phyloP scores from a whole-genome alignment of 2,329 filamentous ascomycete genomes.

The Cadophora luteo-olivacea region DNA sequence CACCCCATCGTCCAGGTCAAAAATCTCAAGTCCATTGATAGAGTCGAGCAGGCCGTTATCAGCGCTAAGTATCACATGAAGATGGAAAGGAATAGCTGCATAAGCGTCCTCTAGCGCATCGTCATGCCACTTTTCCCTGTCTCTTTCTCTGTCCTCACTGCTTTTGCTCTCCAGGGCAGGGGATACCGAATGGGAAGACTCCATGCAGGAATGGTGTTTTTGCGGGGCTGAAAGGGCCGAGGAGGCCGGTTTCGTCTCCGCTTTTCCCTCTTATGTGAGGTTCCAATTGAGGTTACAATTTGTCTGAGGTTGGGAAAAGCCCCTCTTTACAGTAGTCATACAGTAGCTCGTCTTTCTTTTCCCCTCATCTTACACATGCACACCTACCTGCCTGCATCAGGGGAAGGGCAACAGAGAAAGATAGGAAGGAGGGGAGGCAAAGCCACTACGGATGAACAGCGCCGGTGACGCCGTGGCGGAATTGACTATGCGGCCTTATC shows the following conservation, averaged over 20 bases:
- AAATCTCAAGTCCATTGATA: neutral
- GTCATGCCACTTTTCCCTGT: neutral
- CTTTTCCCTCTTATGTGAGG: neutral
- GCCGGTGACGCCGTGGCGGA: slow-evolving; percentile 13
- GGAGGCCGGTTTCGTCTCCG: neutral
- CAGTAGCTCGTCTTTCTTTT: too few relatives aligned
- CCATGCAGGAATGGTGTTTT: neutral
- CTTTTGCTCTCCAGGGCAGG: neutral
- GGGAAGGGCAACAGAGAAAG: neutral
- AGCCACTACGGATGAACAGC: neutral
- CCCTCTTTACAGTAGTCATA: neutral
- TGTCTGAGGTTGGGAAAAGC: neutral
- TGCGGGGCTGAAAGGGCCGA: slow-evolving; percentile 14
- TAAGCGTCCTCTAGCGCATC: slow-evolving; percentile 12
- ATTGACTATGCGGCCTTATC: slow-evolving; percentile 3
- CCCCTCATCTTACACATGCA: too few relatives aligned
- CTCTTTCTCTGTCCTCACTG: neutral
- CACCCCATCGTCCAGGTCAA: neutral
- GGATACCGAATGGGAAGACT: neutral
- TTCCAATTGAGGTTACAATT: neutral
- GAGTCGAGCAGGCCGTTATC: neutral
- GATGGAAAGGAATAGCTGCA: neutral
- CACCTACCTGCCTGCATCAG: neutral
- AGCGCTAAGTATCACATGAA: slow-evolving; percentile 6
- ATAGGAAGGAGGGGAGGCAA: slow-evolving; percentile 1